These are phyloP conservation scores for Dendrothele bispora DNA, from an alignment of 768 basidiomycete genomes.

Conservation along the genomic window DNA sequence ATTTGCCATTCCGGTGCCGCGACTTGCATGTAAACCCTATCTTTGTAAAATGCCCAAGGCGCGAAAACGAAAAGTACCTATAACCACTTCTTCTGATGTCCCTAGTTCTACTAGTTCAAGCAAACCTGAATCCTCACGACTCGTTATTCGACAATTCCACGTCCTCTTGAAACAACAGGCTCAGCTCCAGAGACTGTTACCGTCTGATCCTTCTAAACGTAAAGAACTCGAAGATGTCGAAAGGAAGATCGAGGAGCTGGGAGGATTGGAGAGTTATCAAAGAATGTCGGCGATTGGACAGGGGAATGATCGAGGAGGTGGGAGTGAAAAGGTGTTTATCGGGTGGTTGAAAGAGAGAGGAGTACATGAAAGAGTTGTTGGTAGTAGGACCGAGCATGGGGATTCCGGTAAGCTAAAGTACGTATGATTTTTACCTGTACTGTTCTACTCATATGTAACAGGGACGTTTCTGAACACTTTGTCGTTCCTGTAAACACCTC, in stretches of 20 bases:
- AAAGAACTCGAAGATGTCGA: slow-evolving; percentile 53
- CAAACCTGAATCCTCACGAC: slow-evolving; percentile 51
- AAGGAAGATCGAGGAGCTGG: slow-evolving; percentile 62
- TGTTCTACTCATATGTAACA: background rate
- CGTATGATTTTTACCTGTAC: background rate
- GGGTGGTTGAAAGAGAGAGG: slow-evolving; percentile 67
- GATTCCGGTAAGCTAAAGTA: slow-evolving; percentile 37
- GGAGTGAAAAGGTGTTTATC: slow-evolving; percentile 80
- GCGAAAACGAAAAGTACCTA: slow-evolving; percentile 6
- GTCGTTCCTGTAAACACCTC: background rate
- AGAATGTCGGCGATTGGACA: slow-evolving; percentile 83
- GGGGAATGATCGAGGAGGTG: slow-evolving; percentile 79
- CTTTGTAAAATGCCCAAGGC: slow-evolving; percentile 9
- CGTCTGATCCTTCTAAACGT: slow-evolving; percentile 19
- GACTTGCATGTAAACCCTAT: no score
- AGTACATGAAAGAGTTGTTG: slow-evolving; percentile 22
- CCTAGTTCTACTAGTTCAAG: background rate
- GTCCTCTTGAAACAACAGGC: slow-evolving; percentile 70
- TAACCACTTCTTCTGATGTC: background rate
- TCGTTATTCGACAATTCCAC: slow-evolving; percentile 79
- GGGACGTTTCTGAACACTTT: no score
- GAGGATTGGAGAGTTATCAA: slow-evolving; percentile 82
- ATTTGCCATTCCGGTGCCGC: no score
- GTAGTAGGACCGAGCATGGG: no score
- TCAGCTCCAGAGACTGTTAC: slow-evolving; percentile 40